Evolutionary conservation across 129 eudicot genomes (phyloP), one percentile per base, ranked within the genome.

Genomic region (Glebionis coronaria): DNA sequence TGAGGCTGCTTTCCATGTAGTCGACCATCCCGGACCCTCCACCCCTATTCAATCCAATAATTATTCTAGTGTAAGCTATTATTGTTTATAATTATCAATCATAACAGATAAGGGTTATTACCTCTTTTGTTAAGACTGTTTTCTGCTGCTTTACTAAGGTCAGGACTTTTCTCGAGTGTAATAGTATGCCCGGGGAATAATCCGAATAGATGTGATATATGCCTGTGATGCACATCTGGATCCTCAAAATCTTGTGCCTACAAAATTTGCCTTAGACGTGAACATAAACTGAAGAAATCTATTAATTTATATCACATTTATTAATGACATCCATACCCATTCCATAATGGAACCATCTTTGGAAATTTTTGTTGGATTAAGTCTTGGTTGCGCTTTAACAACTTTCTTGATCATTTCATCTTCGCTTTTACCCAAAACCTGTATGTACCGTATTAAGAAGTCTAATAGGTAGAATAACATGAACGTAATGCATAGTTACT

Each of bases 21-120:
- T 87, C 12, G 95, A 87, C 95, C 90, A 84, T 55, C 95, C 95
- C 0, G 90, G 95, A 27, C 95, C 95, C 46, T 77, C 95, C 71
- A 46, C 90, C 73, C 87, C 95, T 77, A 65, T 56, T 76, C 3
- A 65, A 45, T 47, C 38, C 52, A 46, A 25, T 20, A 62, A 9
- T 10, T 20, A 67, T 0, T 11, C 15, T 51, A 50, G 44, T 13
- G 5, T 38, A 57, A 25, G 29, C 31, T 47, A 65, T 44, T 25
- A 50, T 4, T 16, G 20, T 49, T 47, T n/a, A 49, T 65, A 42
- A 9, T 4, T 15, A 44, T 56, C 2, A 0, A 45, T 2, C 18
- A 8, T 23, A 27, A 27, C 21, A 28, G 27, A 47, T 47, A 31
- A 31, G 16, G 16, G 10, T 9, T 23, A 3, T 14, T 16, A 81